These are phyloP conservation scores for Pleurostoma richardsiae DNA, from an alignment of 2,329 filamentous ascomycete species.

Conservation along the genomic window DNA sequence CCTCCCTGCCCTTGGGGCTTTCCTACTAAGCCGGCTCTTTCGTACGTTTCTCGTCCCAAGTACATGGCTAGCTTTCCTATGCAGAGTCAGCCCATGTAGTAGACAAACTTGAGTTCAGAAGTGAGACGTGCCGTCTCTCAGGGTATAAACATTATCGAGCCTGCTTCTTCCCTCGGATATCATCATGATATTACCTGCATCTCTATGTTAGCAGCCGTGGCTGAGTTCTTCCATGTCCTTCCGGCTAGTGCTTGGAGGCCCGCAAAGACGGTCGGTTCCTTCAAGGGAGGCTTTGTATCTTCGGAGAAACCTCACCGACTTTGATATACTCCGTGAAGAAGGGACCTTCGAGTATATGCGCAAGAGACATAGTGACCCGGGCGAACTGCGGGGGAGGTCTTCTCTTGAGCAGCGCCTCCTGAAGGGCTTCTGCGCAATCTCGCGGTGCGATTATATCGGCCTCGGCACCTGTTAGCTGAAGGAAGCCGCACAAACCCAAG, in stretches of 20 bases:
- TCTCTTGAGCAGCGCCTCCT: constrained; percentile 40
- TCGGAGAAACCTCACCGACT: constrained; percentile 44
- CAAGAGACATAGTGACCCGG: constrained; percentile 67
- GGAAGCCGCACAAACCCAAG: not conserved
- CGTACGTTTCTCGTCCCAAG: constrained; percentile 76
- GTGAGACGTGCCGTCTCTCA: constrained; percentile 56
- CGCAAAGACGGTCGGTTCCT: too few relatives aligned
- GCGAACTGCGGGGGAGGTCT: constrained; percentile 47
- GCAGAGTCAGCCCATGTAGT: constrained; percentile 6
- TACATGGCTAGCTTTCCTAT: constrained; percentile 69
- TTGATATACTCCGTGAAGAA: constrained; percentile 89
- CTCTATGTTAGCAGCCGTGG: too few relatives aligned
- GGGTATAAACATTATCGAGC: constrained; percentile 66
- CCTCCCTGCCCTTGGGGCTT: constrained; percentile 58
- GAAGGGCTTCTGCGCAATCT: constrained; percentile 50
- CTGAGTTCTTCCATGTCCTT: too few relatives aligned
- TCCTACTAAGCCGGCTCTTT: constrained; percentile 75
- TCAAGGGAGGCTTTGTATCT: not conserved
- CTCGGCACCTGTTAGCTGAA: constrained; percentile 25
- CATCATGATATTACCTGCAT: constrained; percentile 71
- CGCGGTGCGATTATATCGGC: constrained; percentile 69
- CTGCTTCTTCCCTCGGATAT: constrained; percentile 71
- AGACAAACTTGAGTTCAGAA: not conserved
- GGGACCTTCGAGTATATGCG: constrained; percentile 63
- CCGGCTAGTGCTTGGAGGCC: too few relatives aligned